Evolutionary conservation across 164 flowering plant species (phyloP).

Genomic region (Taxillus chinensis): DNA sequence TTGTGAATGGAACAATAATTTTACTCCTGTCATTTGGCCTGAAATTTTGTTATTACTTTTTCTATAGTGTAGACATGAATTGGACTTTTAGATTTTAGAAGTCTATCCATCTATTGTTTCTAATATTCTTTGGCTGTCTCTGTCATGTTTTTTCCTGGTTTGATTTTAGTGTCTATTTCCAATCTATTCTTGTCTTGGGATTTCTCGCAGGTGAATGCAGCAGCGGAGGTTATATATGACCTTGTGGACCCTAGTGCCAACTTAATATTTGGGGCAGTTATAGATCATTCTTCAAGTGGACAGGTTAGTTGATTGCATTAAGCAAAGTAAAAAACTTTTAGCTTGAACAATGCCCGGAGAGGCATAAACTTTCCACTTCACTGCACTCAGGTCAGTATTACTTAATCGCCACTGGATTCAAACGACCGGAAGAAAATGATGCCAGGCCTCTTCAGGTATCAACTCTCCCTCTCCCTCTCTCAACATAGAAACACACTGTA

Average conservation of each 20-base stretch:
- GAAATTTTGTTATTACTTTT: no score
- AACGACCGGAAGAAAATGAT: conserved; percentile 18
- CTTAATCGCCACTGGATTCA: conserved; percentile 13
- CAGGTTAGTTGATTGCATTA: not conserved
- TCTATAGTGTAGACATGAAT: no score
- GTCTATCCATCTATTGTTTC: no score
- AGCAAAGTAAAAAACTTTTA: not conserved
- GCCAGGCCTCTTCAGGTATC: conserved; percentile 5
- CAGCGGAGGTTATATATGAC: not conserved
- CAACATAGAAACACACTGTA: not conserved
- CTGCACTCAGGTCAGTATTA: conserved; percentile 21
- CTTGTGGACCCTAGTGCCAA: not conserved
- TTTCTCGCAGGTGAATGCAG: not conserved
- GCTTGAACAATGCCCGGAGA: not conserved
- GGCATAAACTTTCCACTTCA: not conserved
- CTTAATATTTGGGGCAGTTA: not conserved
- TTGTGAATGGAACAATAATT: no score
- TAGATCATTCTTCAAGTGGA: not conserved
- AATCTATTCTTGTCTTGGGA: not conserved
- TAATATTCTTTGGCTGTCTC: not conserved
- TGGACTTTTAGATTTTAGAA: no score
- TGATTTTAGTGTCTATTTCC: no score
- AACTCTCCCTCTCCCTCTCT: not conserved
- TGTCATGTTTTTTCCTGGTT: not conserved
- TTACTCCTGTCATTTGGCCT: no score